These are phyloP conservation scores for Geotrichum australiense DNA, from an alignment of 1,139 yeast genomes.

Conservation along the genomic window DNA sequence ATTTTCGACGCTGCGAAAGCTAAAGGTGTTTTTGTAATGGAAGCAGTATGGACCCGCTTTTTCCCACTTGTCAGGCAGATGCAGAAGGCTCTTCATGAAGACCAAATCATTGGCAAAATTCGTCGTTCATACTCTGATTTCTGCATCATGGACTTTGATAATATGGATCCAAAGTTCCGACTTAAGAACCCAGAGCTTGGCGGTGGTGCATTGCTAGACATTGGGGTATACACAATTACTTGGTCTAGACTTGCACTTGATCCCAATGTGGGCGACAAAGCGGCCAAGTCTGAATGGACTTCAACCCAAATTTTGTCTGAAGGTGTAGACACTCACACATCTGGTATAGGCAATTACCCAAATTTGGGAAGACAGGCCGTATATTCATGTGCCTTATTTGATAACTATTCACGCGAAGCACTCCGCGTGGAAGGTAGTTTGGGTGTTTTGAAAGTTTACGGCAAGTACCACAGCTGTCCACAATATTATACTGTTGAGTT, in stretches of 20 bases:
- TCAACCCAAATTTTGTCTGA: slow-evolving; percentile 22
- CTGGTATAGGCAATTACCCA: slow-evolving; percentile 28
- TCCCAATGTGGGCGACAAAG: slow-evolving; percentile 28
- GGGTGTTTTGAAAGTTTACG: slow-evolving; percentile 31
- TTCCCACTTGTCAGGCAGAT: slow-evolving; percentile 45
- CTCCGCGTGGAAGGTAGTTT: slow-evolving; percentile 31
- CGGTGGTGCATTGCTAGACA: slow-evolving; percentile 55
- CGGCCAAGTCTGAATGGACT: slow-evolving; percentile 22
- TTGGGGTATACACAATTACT: slow-evolving; percentile 53
- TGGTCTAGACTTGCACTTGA: slow-evolving; percentile 33
- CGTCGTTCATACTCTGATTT: slow-evolving; percentile 39
- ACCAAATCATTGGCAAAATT: slow-evolving; percentile 44
- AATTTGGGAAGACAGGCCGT: slow-evolving; percentile 28
- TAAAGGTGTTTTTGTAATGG: slow-evolving; percentile 49
- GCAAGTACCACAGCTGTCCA: slow-evolving; percentile 29
- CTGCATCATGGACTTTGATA: slow-evolving; percentile 30
- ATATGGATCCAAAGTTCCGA: slow-evolving; percentile 32
- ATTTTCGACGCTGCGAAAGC: slow-evolving; percentile 42
- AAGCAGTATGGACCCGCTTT: slow-evolving; percentile 60
- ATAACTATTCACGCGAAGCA: slow-evolving; percentile 24
- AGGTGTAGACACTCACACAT: slow-evolving; percentile 31
- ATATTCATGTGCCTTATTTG: slow-evolving; percentile 28
- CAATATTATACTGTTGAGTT: slow-evolving; percentile 24
- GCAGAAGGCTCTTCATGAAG: slow-evolving; percentile 39
- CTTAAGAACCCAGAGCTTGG: slow-evolving; percentile 43